These are phyloP conservation scores for Aspergillus awamori DNA, from an alignment of 2,329 filamentous ascomycete genomes.

Conservation along the genomic window DNA sequence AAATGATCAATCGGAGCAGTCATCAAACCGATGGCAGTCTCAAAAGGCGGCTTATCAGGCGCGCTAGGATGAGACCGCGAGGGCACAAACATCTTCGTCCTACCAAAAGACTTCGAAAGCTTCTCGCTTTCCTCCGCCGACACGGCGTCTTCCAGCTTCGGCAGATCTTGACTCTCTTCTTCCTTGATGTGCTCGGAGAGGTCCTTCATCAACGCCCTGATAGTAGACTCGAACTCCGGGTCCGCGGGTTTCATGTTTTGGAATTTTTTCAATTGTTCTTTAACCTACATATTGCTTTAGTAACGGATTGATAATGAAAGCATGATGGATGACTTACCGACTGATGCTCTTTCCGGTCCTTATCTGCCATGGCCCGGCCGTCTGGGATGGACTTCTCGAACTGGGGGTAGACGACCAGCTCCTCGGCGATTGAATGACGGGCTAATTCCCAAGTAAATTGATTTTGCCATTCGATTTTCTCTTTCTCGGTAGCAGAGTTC, in stretches of 20 bases:
- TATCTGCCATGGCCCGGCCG: slow-evolving; percentile 49
- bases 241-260: slow-evolving; percentile 48
- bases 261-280: slow-evolving; percentile 52
- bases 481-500: slow-evolving; percentile 41
- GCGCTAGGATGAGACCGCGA: slow-evolving; percentile 54
- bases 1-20: slow-evolving; percentile 60
- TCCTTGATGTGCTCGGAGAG: slow-evolving; percentile 52
- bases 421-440: slow-evolving; percentile 53
- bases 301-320: not conserved
- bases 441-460: slow-evolving; percentile 56
- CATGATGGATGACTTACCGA: slow-evolving; percentile 3
- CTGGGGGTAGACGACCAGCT: slow-evolving; percentile 56
- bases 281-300: slow-evolving; percentile 44
- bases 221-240: slow-evolving; percentile 43
- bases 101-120: slow-evolving; percentile 49
- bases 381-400: slow-evolving; percentile 52
- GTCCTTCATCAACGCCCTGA: slow-evolving; percentile 47
- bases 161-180: slow-evolving; percentile 54
- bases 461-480: slow-evolving; percentile 51
- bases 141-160: slow-evolving; percentile 49
- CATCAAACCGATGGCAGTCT: slow-evolving; percentile 57
- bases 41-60: slow-evolving; percentile 57
- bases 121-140: slow-evolving; percentile 33
- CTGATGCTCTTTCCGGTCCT: slow-evolving; percentile 52
- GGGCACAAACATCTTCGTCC: slow-evolving; percentile 57